Base-by-base conservation (phyloP, 106 monocot genomes). In the Posidonia australis region DNA sequence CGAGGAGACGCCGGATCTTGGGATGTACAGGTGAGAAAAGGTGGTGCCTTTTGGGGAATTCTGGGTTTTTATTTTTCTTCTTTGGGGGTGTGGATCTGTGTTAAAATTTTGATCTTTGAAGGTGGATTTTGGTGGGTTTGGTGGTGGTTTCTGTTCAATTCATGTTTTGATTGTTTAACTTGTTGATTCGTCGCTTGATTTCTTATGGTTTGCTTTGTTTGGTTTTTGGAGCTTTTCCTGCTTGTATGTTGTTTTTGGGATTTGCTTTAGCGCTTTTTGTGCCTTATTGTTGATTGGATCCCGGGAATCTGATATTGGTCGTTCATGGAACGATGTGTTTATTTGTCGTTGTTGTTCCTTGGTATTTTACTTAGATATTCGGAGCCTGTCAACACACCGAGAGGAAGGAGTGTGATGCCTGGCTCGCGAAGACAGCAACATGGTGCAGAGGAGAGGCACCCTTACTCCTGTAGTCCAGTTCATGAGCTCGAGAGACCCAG, bases 1-100 rank as follows among this genome's bases (percentile, higher is more conserved):
- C 41, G 90, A 91, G 41, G 90, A 87, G 32, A 53, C 75, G 13
- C 71, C 74, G 13, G 87, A 90, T 69, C 24, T 51, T 60, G 28
- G 22, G 12, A 19, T 53, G 20, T 49, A 49, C n/a, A 49, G 49
- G 49, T 49, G 49, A 49, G 49, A 12, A 7, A 49, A 14, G 49
- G 14, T 3, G 49, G 49, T 3, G 49, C 13, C 18, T 14, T 36
- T 36, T 3, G 49, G 49, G 14, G 14, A 49, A 17, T 17, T 3
- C 54, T 44, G 9, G 23, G 16, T 13, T 22, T 42, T 36, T 36
- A 36, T 36, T 36, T 36, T 36, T n/a, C n/a, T n/a, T n/a, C n/a
- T n/a, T n/a, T n/a, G n/a, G 36, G 36, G 36, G 36, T 36, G 2
- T 7, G 36, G 36, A 7, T 36, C 36, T 36, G 7, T 36, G 36